Base-by-base conservation (phyloP, 2,329 filamentous ascomycete species). In the Cladophialophora immunda region DNA sequence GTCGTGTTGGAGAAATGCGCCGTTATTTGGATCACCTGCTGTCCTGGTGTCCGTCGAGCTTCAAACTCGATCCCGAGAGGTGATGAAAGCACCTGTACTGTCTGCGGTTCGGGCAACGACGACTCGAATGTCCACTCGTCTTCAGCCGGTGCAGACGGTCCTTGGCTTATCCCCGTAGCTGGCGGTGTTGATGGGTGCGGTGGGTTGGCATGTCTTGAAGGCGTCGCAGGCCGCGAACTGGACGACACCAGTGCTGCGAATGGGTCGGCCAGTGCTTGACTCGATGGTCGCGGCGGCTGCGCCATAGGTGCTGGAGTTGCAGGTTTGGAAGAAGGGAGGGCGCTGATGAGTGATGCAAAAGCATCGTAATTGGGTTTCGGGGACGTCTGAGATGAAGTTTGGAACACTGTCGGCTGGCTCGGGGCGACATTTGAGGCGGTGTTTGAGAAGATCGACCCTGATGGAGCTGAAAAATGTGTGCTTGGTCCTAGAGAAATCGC, bases 71-170 rank as follows among this genome's bases (percentile, higher is more conserved):
- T 89, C 67, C 87, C 87, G 55, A 98, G 81, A 52, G 82, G 84
- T 1, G 89, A 90, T 74, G 92, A 89, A 74, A 88, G 89, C 52
- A 97, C 87, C 3, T 84, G 85, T 22, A 90, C 81, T 56, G 87
- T 87, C 71, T 92, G 87, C 58, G 87, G 85, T 65, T 87, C 84
- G 2, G 94, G 94, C 15, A 97, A 84, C 0, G 94, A 90, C 0
- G 94, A 98, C 2, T 92, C 89, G 77, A 98, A 98, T 27, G 89
- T 91, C 94, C 94, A 98, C 75, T 98, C 94, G 70, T 98, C 94
- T 58, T 97, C 94, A 22, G 36, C 55, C 34, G 17, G 58, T 54
- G 22, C 30, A 67, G 58, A 74, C 38, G 65, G 27, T 29, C 65
- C 27, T 59, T 70, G 60, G 62, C 70, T 62, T 58, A 58, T 59